Base-by-base conservation (phyloP, 2,329 filamentous ascomycete genomes). In the Calonectria montana region DNA sequence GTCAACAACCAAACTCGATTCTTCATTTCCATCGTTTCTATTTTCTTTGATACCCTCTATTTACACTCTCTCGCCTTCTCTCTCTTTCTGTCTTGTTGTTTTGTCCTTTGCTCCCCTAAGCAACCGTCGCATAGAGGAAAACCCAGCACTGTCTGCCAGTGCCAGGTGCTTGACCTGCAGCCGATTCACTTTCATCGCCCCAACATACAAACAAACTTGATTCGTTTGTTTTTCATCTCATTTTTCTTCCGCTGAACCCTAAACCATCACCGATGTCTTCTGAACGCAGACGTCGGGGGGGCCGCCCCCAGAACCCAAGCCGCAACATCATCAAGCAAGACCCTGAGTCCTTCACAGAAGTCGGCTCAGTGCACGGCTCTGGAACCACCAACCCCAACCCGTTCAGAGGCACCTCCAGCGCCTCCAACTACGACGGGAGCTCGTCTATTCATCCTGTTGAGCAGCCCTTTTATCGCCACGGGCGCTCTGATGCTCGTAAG, bases 401-500 rank as follows among this genome's bases (percentile, higher is more conserved):
- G 43, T 35, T 12, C 61, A 59, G 71, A 21, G 73, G 64, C 9
- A 61, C 76, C 43, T 76, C 78, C 8, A 73, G 57, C 25, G 65
- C 69, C 2, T 79, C 77, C 2, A 74, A 73, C 57, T 76, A 74
- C 59, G 76, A 74, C 23, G 76, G 70, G 15, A 72, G 67, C 18
- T 75, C 74, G 0, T 74, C 41, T 2, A 43, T 70, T 18, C 67
- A 71, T 7, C 73, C 65, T 18, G 65, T 73, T n/a, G 71, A 77
- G 45, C 77, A 74, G 43, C 76, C 79, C 4, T 77, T 80, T 23
- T 74, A 76, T 63, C 79, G 76, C 6, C 74, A 80, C 25, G 78
- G 77, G 21, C 78, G 84, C 68, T 85, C 84, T 31, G 80, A 85
- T 78, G 84, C 84, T 37, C 84, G 84, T 84, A 71, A 81, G 84